Conservation (phyloP, 495 filamentous ascomycete genomes). For the Corynascus novoguineensis region DNA sequence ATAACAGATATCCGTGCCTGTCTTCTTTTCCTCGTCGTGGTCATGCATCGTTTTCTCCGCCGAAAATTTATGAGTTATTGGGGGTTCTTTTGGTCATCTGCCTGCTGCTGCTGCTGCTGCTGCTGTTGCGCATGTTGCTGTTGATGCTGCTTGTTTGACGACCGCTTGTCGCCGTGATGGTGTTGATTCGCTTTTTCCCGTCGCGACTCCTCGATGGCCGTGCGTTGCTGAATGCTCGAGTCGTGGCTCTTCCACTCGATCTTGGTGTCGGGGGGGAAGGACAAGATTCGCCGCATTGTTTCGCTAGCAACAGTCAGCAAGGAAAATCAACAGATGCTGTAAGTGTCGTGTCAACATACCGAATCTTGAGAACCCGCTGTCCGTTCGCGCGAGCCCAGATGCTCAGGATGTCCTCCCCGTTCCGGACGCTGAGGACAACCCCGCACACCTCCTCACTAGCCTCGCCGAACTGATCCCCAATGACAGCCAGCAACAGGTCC, state of each 20-base stretch:
- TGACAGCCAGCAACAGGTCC: slow-evolving; percentile 82
- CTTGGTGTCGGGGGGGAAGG: slow-evolving; percentile 79
- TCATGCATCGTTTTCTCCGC: not conserved
- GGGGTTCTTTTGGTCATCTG: slow-evolving; percentile 21
- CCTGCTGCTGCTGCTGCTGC: slow-evolving; percentile 25
- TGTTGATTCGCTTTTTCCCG: slow-evolving; percentile 62
- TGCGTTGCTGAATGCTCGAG: slow-evolving; percentile 71
- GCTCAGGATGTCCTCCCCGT: slow-evolving; percentile 93
- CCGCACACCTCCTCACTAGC: slow-evolving; percentile 93
- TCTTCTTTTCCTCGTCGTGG: slow-evolving; percentile 1
- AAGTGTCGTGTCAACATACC: slow-evolving; percentile 48
- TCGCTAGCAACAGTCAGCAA: slow-evolving; percentile 52
- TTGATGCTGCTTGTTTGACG: slow-evolving; percentile 22
- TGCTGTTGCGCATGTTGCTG: slow-evolving; percentile 29
- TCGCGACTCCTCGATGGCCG: slow-evolving; percentile 73
- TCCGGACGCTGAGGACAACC: slow-evolving; percentile 85
- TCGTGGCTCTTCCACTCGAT: slow-evolving; percentile 94
- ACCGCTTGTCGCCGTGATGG: slow-evolving; percentile 41
- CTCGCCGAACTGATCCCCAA: slow-evolving; percentile 93
- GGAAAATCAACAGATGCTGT: not conserved
- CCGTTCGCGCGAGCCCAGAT: slow-evolving; percentile 94
- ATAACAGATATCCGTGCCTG: not conserved
- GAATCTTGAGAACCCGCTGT: slow-evolving; percentile 90
- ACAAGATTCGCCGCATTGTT: slow-evolving; percentile 83
- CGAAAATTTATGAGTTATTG: slow-evolving; percentile 11